phyloP scores from a whole-genome alignment of 805 yeast species.

The Myxozyma neglecta region DNA sequence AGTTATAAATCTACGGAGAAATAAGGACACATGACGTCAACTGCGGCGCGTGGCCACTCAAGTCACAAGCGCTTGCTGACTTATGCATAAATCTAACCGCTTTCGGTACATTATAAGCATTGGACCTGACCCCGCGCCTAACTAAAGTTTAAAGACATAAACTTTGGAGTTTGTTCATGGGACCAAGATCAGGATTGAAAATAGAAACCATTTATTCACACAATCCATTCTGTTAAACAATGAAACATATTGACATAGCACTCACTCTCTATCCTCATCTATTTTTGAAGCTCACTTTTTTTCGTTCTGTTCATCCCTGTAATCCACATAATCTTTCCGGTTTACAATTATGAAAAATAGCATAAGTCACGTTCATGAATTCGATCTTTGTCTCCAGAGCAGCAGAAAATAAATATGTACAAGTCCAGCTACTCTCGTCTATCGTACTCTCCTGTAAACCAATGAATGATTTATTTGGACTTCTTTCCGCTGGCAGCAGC shows the following conservation, averaged over 20 bases:
- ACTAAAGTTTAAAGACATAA: too few relatives aligned
- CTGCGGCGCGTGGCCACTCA: slow-evolving; percentile 1
- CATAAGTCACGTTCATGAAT: too few relatives aligned
- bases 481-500: slow-evolving; percentile 34
- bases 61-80: not conserved
- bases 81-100: not conserved
- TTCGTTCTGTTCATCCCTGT: too few relatives aligned
- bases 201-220: too few relatives aligned
- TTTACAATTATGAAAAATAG: too few relatives aligned
- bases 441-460: not conserved
- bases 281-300: too few relatives aligned
- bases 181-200: too few relatives aligned
- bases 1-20: not conserved
- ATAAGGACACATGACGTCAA: slow-evolving; percentile 4
- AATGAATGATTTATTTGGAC: slow-evolving; percentile 5
- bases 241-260: too few relatives aligned
- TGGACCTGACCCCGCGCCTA: not conserved
- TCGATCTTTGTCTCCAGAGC: not conserved
- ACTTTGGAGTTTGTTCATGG: too few relatives aligned
- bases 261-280: too few relatives aligned
- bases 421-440: not conserved
- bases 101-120: slow-evolving; percentile 1
- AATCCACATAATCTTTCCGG: too few relatives aligned
- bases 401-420: slow-evolving; percentile 1
- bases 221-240: too few relatives aligned